phyloP scores from a whole-genome alignment of 1,139 yeast genomes.

The Zygosaccharomyces sapae region DNA sequence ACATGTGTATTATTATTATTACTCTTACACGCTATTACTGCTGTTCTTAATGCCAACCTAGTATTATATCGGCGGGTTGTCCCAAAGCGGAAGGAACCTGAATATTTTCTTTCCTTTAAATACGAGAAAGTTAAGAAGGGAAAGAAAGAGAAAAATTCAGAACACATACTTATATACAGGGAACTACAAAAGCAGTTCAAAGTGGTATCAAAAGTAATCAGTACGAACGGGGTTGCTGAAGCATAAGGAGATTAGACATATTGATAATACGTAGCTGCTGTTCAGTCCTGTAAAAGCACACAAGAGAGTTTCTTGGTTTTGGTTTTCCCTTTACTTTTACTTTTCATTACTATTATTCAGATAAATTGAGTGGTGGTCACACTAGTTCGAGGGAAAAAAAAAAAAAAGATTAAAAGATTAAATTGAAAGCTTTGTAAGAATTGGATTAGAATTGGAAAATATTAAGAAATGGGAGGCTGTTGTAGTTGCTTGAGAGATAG shows the following conservation, averaged over 20 bases:
- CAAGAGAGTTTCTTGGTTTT: neutral
- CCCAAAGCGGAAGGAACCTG: conserved; percentile 5
- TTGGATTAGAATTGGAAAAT: neutral
- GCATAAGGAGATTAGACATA: neutral
- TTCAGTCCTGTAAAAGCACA: too few species aligned
- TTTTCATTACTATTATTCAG: neutral
- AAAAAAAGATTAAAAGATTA: neutral
- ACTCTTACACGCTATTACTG: too few species aligned
- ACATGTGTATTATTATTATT: neutral
- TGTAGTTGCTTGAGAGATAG: conserved; percentile 53
- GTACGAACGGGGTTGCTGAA: neutral
- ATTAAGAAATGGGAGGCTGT: conserved; percentile 56
- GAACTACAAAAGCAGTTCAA: neutral
- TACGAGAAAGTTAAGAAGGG: conserved; percentile 1
- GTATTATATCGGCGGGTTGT: conserved; percentile 1
- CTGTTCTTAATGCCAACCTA: neutral
- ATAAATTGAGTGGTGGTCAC: neutral
- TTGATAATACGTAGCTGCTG: neutral
- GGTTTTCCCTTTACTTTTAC: conserved; percentile 3
- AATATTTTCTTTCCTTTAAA: conserved; percentile 2
- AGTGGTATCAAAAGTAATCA: neutral
- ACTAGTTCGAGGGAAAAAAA: neutral
- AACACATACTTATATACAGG: neutral
- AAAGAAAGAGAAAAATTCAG: conserved; percentile 1
- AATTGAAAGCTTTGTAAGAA: neutral